These are phyloP conservation scores for Apiotrichum mycotoxinovorans DNA, from an alignment of 1,284 basidiomycete genomes.

Conservation along the genomic window DNA sequence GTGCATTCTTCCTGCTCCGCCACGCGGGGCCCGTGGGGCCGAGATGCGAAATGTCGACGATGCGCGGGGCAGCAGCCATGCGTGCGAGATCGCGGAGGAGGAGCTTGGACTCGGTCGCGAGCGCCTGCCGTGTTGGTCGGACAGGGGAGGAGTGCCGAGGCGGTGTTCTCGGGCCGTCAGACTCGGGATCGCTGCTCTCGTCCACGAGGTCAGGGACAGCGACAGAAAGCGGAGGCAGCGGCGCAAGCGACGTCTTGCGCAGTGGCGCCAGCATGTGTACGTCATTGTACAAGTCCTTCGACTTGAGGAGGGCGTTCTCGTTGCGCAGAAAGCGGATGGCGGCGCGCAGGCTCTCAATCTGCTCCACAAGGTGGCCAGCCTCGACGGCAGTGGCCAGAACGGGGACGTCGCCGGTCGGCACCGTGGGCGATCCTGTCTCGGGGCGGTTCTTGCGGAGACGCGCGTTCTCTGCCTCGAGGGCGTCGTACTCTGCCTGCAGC, in stretches of 20 bases:
- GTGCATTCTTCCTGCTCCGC: conserved; percentile 70
- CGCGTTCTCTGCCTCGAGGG: conserved; percentile 78
- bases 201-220: conserved; percentile 18
- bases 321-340: conserved; percentile 83
- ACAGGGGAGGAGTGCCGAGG: conserved; percentile 29
- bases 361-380: conserved; percentile 22
- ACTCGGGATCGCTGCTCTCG: conserved; percentile 14
- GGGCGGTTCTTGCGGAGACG: conserved; percentile 66
- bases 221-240: conserved; percentile 5
- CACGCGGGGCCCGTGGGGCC: conserved; percentile 53
- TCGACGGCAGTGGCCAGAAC: conserved; percentile 10
- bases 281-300: conserved; percentile 77
- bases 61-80: conserved; percentile 70
- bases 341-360: conserved; percentile 85
- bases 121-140: conserved; percentile 60
- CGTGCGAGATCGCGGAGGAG: conserved; percentile 77
- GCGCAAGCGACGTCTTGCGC: conserved; percentile 10
- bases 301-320: conserved; percentile 89
- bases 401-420: conserved; percentile 13
- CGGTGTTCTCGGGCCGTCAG: conserved; percentile 16
- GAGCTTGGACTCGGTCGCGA: conserved; percentile 73
- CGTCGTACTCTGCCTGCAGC: conserved; percentile 81
- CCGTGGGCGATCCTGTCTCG: conserved; percentile 1
- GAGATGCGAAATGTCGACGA: conserved; percentile 71
- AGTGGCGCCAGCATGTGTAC: conserved; percentile 70